Evolutionary conservation across 805 yeast species (phyloP).

Genomic region (Alloascoidea hylecoeti): DNA sequence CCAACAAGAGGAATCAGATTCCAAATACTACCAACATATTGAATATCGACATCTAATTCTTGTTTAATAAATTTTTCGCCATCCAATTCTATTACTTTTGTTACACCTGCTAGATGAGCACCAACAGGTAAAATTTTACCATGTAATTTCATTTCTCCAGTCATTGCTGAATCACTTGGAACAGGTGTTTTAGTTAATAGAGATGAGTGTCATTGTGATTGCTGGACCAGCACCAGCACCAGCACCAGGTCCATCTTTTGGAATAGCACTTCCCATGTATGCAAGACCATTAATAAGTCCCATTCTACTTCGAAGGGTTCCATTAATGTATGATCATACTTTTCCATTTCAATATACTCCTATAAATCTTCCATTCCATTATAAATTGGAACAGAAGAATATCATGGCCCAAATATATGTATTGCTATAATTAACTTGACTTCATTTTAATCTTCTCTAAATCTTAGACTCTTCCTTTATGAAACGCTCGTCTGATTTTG

Average conservation of each 20-base stretch:
- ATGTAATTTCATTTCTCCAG: constrained; percentile 72
- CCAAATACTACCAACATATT: constrained; percentile 63
- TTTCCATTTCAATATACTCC: constrained; percentile 56
- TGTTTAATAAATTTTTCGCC: constrained; percentile 18
- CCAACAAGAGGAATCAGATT: constrained; percentile 41
- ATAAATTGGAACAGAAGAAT: too few relatives aligned
- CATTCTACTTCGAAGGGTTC: constrained; percentile 16
- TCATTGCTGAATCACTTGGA: constrained; percentile 66
- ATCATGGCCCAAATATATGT: too few relatives aligned
- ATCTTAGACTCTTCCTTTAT: too few relatives aligned
- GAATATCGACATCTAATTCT: constrained; percentile 43
- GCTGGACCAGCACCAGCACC: too few relatives aligned
- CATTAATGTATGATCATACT: constrained; percentile 28
- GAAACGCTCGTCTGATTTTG: too few relatives aligned
- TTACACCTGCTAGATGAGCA: constrained; percentile 58
- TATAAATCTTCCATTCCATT: too few relatives aligned
- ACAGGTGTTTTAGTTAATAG: constrained; percentile 49
- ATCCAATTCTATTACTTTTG: constrained; percentile 41
- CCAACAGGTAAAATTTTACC: constrained; percentile 76
- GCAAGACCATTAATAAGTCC: constrained; percentile 84
- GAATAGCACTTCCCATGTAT: constrained; percentile 59
- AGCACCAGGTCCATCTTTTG: constrained; percentile 46
- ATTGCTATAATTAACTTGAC: too few relatives aligned
- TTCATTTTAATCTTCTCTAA: too few relatives aligned
- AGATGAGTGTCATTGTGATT: constrained; percentile 63